Percentiles rank a stretch among this genome's conserved stretches.
Conservation (phyloP, 2,329 filamentous ascomycete genomes). For the Ceratocystis destructans region DNA sequence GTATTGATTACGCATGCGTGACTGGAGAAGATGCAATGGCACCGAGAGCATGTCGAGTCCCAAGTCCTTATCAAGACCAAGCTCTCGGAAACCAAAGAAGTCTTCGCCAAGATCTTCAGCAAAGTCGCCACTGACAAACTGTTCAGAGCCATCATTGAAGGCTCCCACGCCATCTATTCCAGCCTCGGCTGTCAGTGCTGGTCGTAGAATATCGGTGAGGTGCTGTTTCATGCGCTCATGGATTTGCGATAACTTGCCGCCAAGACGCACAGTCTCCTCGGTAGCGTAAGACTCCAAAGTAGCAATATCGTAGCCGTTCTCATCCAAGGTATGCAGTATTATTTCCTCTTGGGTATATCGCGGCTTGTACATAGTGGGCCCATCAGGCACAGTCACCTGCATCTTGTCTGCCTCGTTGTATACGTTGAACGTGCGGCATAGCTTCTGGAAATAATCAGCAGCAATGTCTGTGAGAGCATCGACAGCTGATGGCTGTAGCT, state of each 20-base stretch:
- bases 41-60: conserved; percentile 79
- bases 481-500: conserved; percentile 86
- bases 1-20: conserved; percentile 72
- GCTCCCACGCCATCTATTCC: conserved; percentile 74
- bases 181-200: conserved; percentile 61
- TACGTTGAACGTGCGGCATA: conserved; percentile 63
- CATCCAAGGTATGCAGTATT: conserved; percentile 69
- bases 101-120: conserved; percentile 96
- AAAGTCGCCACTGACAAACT: conserved; percentile 93
- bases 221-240: conserved; percentile 93
- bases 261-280: conserved; percentile 81
- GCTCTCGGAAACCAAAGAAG: conserved; percentile 95
- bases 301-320: conserved; percentile 72
- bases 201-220: conserved; percentile 81
- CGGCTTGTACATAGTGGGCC: conserved; percentile 34
- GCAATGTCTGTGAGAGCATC: conserved; percentile 84
- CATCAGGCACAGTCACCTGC: conserved; percentile 39
- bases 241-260: conserved; percentile 63
- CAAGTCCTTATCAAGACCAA: conserved; percentile 84
- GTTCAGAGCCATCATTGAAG: conserved; percentile 93
- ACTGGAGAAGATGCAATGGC: conserved; percentile 84
- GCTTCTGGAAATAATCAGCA: conserved; percentile 75
- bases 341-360: conserved; percentile 75
- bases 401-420: conserved; percentile 61
- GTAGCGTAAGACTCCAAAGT: conserved; percentile 74